Percentiles rank a stretch among this genome's conserved stretches.
phyloP scores from a whole-genome alignment of 257 asterid species.

The Gardenia jasminoides region DNA sequence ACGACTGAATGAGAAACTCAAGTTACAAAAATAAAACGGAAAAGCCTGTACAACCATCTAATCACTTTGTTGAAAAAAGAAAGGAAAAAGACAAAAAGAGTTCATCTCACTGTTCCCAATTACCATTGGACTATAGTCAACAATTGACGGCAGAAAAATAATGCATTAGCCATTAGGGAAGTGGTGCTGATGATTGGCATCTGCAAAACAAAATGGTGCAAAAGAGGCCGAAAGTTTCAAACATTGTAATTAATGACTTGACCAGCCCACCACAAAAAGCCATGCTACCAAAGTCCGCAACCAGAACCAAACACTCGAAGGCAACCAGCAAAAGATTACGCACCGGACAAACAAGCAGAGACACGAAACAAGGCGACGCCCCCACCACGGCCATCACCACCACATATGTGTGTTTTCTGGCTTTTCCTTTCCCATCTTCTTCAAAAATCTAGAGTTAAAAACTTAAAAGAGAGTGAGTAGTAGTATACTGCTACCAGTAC shows the following conservation, averaged over 20 bases:
- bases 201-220: background rate
- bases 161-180: background rate
- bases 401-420: constrained; percentile 7
- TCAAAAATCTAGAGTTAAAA: background rate
- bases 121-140: background rate
- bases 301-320: background rate
- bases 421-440: constrained; percentile 12
- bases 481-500: background rate
- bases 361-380: background rate
- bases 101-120: too few relatives aligned
- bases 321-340: constrained; percentile 3
- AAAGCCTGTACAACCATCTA: too few relatives aligned
- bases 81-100: background rate
- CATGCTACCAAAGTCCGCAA: constrained; percentile 5
- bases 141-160: background rate
- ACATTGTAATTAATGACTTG: constrained; percentile 13
- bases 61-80: too few relatives aligned
- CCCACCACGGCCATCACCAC: too few relatives aligned
- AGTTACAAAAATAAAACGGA: too few relatives aligned
- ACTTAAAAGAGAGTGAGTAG: too few relatives aligned
- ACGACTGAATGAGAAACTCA: too few relatives aligned
- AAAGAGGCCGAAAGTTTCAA: constrained; percentile 6
- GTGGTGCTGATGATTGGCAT: background rate
- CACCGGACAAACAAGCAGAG: constrained; percentile 6
- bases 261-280: constrained; percentile 10